phyloP scores from a whole-genome alignment of 2,329 filamentous ascomycete species.

The Polytolypa hystricis region DNA sequence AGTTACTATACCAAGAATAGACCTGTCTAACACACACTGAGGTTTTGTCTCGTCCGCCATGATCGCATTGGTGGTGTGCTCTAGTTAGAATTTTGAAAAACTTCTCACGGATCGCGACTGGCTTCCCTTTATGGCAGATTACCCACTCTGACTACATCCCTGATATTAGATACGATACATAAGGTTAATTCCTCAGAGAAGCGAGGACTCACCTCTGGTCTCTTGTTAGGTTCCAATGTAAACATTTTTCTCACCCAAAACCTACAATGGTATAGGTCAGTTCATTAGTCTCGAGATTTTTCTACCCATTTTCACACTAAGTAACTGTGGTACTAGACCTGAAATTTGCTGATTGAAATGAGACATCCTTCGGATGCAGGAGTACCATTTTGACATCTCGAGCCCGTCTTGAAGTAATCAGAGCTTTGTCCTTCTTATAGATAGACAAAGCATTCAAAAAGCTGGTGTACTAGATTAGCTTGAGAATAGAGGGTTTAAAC shows the following conservation, averaged over 20 bases:
- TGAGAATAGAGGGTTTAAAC: no score
- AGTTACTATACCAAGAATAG: slow-evolving; percentile 36
- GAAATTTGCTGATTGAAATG: slow-evolving; percentile 41
- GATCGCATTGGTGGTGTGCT: slow-evolving; percentile 40
- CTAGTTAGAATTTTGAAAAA: slow-evolving; percentile 40
- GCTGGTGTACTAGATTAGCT: background rate
- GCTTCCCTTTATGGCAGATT: slow-evolving; percentile 41
- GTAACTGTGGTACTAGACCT: slow-evolving; percentile 20
- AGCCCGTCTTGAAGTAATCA: slow-evolving; percentile 38
- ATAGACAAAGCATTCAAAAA: slow-evolving; percentile 30
- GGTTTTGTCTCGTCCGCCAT: slow-evolving; percentile 42
- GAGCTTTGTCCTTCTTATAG: slow-evolving; percentile 40
- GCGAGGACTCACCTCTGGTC: no score
- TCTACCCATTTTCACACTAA: background rate
- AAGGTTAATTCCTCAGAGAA: no score
- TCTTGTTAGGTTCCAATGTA: slow-evolving; percentile 31
- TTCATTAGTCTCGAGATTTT: background rate
- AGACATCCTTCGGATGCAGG: slow-evolving; percentile 38
- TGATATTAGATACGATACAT: slow-evolving; percentile 18
- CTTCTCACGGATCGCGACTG: slow-evolving; percentile 40
- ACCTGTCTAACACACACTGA: slow-evolving; percentile 38
- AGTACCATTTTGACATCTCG: slow-evolving; percentile 37
- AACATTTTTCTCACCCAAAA: slow-evolving; percentile 46
- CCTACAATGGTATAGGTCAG: slow-evolving; percentile 19
- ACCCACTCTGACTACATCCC: slow-evolving; percentile 24